phyloP scores from a whole-genome alignment of 192 early-diverging fungal genomes.

The Nowakowskiella sp. region DNA sequence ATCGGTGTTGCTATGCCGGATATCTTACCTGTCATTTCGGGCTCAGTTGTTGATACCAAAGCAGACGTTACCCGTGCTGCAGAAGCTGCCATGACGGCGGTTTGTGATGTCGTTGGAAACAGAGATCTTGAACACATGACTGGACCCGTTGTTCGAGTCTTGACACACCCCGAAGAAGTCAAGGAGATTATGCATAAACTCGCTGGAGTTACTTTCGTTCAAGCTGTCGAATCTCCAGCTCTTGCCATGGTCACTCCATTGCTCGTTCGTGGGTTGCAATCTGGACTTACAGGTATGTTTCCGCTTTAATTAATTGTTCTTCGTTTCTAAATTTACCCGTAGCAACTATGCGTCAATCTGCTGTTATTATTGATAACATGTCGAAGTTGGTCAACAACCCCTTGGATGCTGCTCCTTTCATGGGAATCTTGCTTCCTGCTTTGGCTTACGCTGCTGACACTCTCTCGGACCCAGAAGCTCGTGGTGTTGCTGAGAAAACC shows the following conservation, averaged over 20 bases:
- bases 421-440: constrained; percentile 68
- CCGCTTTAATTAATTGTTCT: constrained; percentile 19
- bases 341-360: constrained; percentile 57
- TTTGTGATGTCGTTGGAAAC: constrained; percentile 66
- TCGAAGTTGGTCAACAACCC: constrained; percentile 74
- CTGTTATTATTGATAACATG: constrained; percentile 76
- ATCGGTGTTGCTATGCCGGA: constrained; percentile 38
- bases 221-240: constrained; percentile 60
- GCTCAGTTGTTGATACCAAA: constrained; percentile 72
- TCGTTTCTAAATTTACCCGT: constrained; percentile 50
- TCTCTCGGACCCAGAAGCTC: constrained; percentile 63
- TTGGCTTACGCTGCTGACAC: constrained; percentile 65
- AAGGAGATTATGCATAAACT: constrained; percentile 65
- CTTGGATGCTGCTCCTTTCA: constrained; percentile 64
- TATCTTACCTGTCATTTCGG: constrained; percentile 62
- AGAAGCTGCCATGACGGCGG: constrained; percentile 51
- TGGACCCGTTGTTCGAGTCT: constrained; percentile 60
- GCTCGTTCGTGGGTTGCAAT: constrained; percentile 38
- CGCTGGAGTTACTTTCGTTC: constrained; percentile 68
- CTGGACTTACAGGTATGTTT: neutral
- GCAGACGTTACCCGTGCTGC: constrained; percentile 59
- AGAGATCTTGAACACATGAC: constrained; percentile 70
- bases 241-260: constrained; percentile 67
- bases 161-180: constrained; percentile 68
- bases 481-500: constrained; percentile 36